phyloP scores from a whole-genome alignment of 2,329 filamentous ascomycete species.

The Cryphonectria radicalis region DNA sequence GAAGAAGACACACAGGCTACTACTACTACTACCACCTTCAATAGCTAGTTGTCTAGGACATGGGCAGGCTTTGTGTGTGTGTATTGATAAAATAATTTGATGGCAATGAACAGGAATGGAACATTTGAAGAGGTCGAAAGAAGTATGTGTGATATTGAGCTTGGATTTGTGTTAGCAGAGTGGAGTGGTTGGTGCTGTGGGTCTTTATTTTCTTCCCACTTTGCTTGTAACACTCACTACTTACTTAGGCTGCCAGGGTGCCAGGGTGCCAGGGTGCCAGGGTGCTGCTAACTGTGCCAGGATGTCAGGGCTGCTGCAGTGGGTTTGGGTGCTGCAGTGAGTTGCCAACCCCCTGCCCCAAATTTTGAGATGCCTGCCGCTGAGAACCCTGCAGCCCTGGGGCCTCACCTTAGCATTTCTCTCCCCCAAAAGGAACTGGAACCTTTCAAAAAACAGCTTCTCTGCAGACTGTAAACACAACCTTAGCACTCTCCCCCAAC shows the following conservation, averaged over 20 bases:
- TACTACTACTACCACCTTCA: not conserved
- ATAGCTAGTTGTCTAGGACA: not conserved
- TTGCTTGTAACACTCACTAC: not conserved
- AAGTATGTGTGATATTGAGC: not conserved
- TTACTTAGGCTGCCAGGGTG: not conserved
- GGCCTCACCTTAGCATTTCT: conserved; percentile 16
- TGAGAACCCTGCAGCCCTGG: conserved; percentile 1
- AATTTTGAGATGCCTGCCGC: conserved; percentile 19
- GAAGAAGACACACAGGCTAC: not conserved
- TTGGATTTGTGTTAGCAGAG: not conserved
- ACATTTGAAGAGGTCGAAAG: not conserved
- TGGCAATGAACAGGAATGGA: not conserved
- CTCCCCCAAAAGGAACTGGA: not conserved
- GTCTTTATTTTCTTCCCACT: not conserved
- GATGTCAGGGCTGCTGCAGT: too few relatives aligned
- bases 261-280: not conserved
- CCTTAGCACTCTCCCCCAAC: conserved; percentile 5
- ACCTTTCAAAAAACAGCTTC: conserved; percentile 12
- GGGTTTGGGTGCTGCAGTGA: not conserved
- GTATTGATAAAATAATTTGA: not conserved
- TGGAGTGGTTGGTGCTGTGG: not conserved
- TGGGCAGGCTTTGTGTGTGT: not conserved
- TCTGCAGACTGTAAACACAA: conserved; percentile 26
- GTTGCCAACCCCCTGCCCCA: conserved; percentile 4
- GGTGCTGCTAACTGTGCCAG: too few relatives aligned